phyloP scores from a whole-genome alignment of 371 early-diverging fungal species.

The Mortierella polycephala region DNA sequence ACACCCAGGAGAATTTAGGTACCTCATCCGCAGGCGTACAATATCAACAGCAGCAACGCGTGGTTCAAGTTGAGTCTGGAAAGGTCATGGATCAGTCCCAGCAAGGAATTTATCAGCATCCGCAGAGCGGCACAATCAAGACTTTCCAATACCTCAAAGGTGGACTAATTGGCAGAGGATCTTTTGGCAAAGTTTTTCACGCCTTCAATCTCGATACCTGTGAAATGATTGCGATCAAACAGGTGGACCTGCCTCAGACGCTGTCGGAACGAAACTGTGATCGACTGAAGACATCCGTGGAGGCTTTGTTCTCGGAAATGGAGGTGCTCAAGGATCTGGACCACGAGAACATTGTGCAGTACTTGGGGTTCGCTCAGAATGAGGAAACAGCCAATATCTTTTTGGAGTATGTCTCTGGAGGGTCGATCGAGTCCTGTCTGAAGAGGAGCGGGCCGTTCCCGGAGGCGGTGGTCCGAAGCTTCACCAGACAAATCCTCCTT shows the following conservation, averaged over 20 bases:
- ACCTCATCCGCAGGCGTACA: background rate
- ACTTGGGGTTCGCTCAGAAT: constrained; percentile 75
- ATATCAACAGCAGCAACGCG: constrained; percentile 18
- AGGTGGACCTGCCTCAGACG: constrained; percentile 75
- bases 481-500: constrained; percentile 85
- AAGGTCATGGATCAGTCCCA: constrained; percentile 52
- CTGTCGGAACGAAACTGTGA: constrained; percentile 48
- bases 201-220: constrained; percentile 85
- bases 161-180: constrained; percentile 93
- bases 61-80: constrained; percentile 43
- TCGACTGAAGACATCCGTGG: constrained; percentile 57
- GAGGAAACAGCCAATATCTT: constrained; percentile 84
- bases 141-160: constrained; percentile 83
- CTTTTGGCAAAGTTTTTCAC: constrained; percentile 93
- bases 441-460: constrained; percentile 79
- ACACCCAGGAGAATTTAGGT: constrained; percentile 11
- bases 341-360: constrained; percentile 86
- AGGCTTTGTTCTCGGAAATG: constrained; percentile 84
- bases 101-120: constrained; percentile 35
- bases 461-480: constrained; percentile 79
- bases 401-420: constrained; percentile 92
- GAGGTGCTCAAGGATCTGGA: constrained; percentile 86
- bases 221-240: constrained; percentile 96
- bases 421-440: constrained; percentile 77
- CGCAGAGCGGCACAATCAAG: constrained; percentile 41